Evolutionary conservation across 805 yeast species (phyloP), one percentile per base, ranked within the genome.

Genomic region (Pichia sporocuriosa): DNA sequence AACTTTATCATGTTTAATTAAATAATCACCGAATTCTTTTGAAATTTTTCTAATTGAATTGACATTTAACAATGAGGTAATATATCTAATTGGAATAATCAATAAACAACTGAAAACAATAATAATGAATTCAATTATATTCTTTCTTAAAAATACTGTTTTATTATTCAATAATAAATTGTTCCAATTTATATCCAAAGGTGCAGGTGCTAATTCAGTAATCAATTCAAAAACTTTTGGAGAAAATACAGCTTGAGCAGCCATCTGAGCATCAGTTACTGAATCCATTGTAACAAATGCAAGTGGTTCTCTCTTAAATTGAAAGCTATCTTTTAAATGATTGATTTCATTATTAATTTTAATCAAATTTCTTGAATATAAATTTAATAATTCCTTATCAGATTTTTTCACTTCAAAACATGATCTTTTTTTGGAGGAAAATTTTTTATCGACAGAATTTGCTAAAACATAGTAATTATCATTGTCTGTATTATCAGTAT

Each of bases 201-300:
- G 97, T 0, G 97, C 95, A 0, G 98, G 97, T 0, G 98, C 98
- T 43, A 89, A 65, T 34, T 73, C 70, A 6, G 96, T 84, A 27
- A 88, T 84, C 41, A 93, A 69, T 44, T 82, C 86, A 58, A 84
- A 82, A 3, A 89, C 86, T 45, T 83, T 76, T 0, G 97, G 97
- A 51, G 93, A 96, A 42, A 93, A 66, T 0, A 90, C 86, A 0
- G 97, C 93, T 61, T 93, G 98, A 0, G 97, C 96, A 4, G 95
- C 86, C 88, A 93, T 83, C 59, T 93, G 98, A 1, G 98, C 97
- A 57, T 85, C 84, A 0, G 96, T 90, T 4, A 89, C 97, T 0
- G 93, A 75, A 46, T 84, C 85, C 95, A 93, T 83, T 0, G 97
- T 93, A 13, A 90, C 79, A 61, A 93, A 93, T 1, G 81, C 81